Evolutionary conservation across 192 early-diverging fungal genomes (phyloP).

Genomic region (Rhizophagus sp.): DNA sequence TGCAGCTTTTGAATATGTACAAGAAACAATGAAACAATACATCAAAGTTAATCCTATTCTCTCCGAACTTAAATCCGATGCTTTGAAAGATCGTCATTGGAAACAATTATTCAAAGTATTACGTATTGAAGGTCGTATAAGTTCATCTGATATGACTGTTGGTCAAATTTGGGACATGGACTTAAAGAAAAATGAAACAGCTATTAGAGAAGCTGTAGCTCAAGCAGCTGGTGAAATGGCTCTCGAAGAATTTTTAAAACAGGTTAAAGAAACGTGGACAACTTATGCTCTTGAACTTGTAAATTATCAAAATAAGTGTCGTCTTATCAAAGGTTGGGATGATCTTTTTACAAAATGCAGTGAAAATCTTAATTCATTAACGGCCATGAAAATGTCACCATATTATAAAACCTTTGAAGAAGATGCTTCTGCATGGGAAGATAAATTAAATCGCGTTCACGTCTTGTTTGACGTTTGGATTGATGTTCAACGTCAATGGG

Average conservation of each 20-base stretch:
- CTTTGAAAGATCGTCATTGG: conserved; percentile 97
- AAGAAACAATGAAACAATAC: conserved; percentile 77
- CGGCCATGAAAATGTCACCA: conserved; percentile 96
- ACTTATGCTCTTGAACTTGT: conserved; percentile 92
- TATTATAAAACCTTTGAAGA: conserved; percentile 99
- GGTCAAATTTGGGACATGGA: conserved; percentile 96
- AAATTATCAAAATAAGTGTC: conserved; percentile 96
- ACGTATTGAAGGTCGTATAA: conserved; percentile 66
- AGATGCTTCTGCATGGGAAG: conserved; percentile 93
- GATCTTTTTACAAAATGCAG: conserved; percentile 95
- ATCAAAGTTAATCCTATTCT: conserved; percentile 81
- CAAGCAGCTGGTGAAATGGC: conserved; percentile 99
- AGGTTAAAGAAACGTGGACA: conserved; percentile 89
- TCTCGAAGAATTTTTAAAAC: conserved; percentile 95
- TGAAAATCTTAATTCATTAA: conserved; percentile 93
- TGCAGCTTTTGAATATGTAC: conserved; percentile 93
- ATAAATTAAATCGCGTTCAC: conserved; percentile 94
- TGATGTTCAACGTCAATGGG: conserved; percentile 99
- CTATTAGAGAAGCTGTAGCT: conserved; percentile 85
- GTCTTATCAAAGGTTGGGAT: conserved; percentile 97
- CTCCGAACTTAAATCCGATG: conserved; percentile 93
- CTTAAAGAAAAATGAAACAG: conserved; percentile 80
- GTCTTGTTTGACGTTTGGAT: conserved; percentile 99
- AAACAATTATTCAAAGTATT: conserved; percentile 86
- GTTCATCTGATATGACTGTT: conserved; percentile 84